Percentiles rank a stretch among this genome's conserved stretches.
Evolutionary conservation across 371 early-diverging fungal genomes (phyloP).

Genomic region (Mucor irregularis): DNA sequence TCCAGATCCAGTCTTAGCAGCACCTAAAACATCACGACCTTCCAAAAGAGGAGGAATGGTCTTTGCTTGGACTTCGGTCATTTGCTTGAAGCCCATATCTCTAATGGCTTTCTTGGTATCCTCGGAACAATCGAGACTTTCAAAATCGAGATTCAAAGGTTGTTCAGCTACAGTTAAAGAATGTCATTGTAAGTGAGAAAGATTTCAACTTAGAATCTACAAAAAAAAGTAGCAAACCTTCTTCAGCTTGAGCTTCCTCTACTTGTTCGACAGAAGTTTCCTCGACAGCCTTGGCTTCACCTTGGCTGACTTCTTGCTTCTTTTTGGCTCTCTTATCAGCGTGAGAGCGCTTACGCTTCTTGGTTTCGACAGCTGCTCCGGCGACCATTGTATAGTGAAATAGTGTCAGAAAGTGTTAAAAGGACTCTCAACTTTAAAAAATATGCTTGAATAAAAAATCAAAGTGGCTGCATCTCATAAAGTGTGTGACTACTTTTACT

Average conservation of each 20-base stretch:
- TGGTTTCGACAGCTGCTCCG: constrained; percentile 19
- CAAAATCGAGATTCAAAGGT: constrained; percentile 59
- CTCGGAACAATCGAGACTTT: constrained; percentile 63
- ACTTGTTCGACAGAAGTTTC: constrained; percentile 18
- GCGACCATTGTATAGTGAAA: constrained; percentile 6
- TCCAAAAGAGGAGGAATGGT: constrained; percentile 94
- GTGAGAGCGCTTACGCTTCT: constrained; percentile 35
- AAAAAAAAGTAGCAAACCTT: too few relatives aligned
- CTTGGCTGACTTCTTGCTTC: constrained; percentile 34
- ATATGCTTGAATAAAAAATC: constrained; percentile 1
- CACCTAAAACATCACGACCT: constrained; percentile 97
- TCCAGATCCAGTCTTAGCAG: constrained; percentile 99
- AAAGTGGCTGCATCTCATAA: too few relatives aligned
- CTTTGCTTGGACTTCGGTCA: constrained; percentile 98
- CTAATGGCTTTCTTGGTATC: constrained; percentile 81
- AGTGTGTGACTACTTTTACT: too few relatives aligned
- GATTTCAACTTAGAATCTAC: too few relatives aligned
- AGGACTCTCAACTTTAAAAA: not conserved
- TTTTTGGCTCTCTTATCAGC: constrained; percentile 28
- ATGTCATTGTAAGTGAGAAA: not conserved
- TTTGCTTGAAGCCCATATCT: constrained; percentile 91
- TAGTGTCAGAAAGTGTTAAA: not conserved
- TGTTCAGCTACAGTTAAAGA: constrained; percentile 13
- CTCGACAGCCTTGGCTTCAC: constrained; percentile 36
- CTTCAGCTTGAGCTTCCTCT: constrained; percentile 19